Conservation (phyloP, 73 alveolate species). For the Tetrahymena borealis region DNA sequence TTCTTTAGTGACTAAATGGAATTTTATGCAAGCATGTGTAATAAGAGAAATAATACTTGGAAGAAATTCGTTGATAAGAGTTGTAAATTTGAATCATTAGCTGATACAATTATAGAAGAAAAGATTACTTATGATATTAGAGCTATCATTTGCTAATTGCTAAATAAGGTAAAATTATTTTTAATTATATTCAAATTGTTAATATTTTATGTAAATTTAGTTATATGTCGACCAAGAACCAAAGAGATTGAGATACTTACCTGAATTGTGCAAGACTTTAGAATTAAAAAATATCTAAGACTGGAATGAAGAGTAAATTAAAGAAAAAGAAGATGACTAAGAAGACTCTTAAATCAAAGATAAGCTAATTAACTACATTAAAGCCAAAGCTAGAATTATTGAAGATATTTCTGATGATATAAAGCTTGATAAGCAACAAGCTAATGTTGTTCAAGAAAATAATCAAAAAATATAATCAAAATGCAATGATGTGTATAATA, state of each 20-base stretch:
- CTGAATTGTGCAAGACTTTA: conserved; percentile 37
- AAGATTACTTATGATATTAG: conserved; percentile 32
- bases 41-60: conserved; percentile 44
- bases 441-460: background rate
- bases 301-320: background rate
- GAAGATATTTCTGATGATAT: background rate
- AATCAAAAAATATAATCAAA: background rate
- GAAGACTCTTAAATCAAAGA: background rate
- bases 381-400: background rate
- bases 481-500: conserved; percentile 12
- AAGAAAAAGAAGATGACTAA: conserved; percentile 12
- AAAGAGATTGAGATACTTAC: conserved; percentile 22
- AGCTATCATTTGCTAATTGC: conserved; percentile 27
- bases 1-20: conserved; percentile 22
- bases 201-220: background rate
- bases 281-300: background rate
- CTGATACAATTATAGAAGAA: conserved; percentile 2
- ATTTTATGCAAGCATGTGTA: conserved; percentile 34
- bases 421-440: background rate
- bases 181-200: background rate
- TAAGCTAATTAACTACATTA: conserved; percentile 4
- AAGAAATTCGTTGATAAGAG: conserved; percentile 26
- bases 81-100: conserved; percentile 6
- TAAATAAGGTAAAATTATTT: background rate
- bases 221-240: conserved; percentile 35